A percentile compares a stretch with the other conserved stretches of the same genome.
Conservation (phyloP, 2,329 filamentous ascomycete genomes). For the Hypoxylon sp. region DNA sequence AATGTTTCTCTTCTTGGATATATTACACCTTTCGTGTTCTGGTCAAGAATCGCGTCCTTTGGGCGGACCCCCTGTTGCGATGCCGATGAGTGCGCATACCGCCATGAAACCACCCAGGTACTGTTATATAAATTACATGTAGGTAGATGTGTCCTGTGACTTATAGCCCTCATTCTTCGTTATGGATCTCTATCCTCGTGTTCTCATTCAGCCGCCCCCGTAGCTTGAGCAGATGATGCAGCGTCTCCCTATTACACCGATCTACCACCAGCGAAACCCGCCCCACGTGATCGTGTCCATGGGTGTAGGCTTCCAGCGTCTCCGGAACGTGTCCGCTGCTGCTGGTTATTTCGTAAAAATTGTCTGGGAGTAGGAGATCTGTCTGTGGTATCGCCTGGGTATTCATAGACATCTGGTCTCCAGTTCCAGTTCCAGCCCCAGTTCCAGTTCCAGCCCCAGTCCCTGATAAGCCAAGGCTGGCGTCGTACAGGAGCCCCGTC, state of each 20-base stretch:
- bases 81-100: background rate
- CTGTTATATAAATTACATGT: background rate
- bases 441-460: no score
- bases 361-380: background rate
- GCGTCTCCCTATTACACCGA: slow-evolving; percentile 24
- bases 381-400: background rate
- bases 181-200: slow-evolving; percentile 22
- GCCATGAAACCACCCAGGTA: background rate
- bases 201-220: slow-evolving; percentile 15
- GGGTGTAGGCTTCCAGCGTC: background rate
- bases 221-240: slow-evolving; percentile 17
- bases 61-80: no score
- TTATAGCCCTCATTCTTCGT: background rate
- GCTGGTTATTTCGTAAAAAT: background rate
- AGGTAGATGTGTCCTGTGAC: background rate
- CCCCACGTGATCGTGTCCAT: slow-evolving; percentile 37
- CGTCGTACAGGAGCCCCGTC: background rate
- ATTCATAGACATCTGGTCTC: background rate
- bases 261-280: slow-evolving; percentile 23
- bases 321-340: background rate
- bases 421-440: no score
- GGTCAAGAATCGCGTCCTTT: no score
- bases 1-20: no score
- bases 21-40: no score
- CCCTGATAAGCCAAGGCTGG: background rate